Base-by-base conservation (phyloP, 2,329 filamentous ascomycete species). In the Ophiostoma triangulosporum region DNA sequence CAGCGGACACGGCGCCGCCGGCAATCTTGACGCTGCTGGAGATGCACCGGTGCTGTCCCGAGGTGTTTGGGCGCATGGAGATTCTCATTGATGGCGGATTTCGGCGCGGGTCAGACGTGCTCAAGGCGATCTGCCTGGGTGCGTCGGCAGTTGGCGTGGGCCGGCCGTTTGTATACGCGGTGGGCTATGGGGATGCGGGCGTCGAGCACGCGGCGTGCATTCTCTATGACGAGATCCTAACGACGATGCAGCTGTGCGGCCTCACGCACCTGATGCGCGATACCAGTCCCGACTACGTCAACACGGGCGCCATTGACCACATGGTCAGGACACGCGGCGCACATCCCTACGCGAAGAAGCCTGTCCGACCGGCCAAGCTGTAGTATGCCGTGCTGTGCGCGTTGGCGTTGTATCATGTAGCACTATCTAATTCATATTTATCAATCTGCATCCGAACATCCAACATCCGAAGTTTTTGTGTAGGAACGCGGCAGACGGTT, bases 401-500 rank as follows among this genome's bases (percentile, higher is more conserved):
- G n/a, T n/a, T n/a, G n/a, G n/a, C n/a, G n/a, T 27, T 12, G 11
- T 24, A 14, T 8, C n/a, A n/a, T n/a, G n/a, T n/a, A n/a, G n/a
- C n/a, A n/a, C n/a, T n/a, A n/a, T n/a, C n/a, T n/a, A n/a, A n/a
- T n/a, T n/a, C n/a, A n/a, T n/a, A n/a, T n/a, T n/a, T n/a, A n/a
- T n/a, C n/a, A n/a, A n/a, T n/a, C n/a, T n/a, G n/a, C n/a, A n/a
- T n/a, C n/a, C 29, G 29, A 31, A 31, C 6, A 6, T 11, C 11
- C 29, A 6, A 40, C 15, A 17, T n/a, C 40, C 26, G 22, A 15
- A 1, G 57, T 61, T 60, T 69, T 56, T 0, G 70, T 72, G 49
- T 70, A 73, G 49, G 65, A 58, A 14, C 70, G 68, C 12, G 81
- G 80, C 62, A 89, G 66, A 31, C 73, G 75, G 56, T 80, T 80